These are phyloP conservation scores for Rhizophagus sp. DNA, from an alignment of 192 early-diverging fungal species.

Conservation along the genomic window DNA sequence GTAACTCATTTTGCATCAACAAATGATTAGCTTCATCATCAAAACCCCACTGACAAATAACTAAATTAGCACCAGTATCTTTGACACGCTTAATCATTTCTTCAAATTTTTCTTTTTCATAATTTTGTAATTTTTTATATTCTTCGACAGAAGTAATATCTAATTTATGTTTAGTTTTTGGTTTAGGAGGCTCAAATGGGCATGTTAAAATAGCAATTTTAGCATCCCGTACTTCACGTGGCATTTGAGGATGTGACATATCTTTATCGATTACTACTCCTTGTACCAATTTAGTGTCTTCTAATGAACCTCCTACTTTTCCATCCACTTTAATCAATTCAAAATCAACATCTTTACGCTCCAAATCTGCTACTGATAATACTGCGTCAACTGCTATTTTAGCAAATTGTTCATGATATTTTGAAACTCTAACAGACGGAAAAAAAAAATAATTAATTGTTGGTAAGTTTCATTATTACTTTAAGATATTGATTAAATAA, in stretches of 20 bases:
- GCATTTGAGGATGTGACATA: conserved; percentile 99
- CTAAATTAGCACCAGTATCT: conserved; percentile 96
- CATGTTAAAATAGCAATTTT: conserved; percentile 99
- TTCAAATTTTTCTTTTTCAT: conserved; percentile 96
- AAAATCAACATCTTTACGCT: conserved; percentile 99
- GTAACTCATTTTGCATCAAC: conserved; percentile 95
- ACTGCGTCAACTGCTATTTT: conserved; percentile 99
- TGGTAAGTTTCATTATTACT: background rate
- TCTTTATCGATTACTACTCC: conserved; percentile 99
- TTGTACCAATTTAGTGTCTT: conserved; percentile 89
- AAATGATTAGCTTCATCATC: conserved; percentile 99
- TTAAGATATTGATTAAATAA: background rate
- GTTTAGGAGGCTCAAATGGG: conserved; percentile 99
- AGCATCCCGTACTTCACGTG: conserved; percentile 91
- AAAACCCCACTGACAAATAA: conserved; percentile 99
- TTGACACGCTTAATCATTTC: conserved; percentile 97
- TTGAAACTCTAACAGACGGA: conserved; percentile 75
- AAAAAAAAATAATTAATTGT: background rate
- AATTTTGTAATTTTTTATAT: conserved; percentile 94
- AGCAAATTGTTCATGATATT: conserved; percentile 97
- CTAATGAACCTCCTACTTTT: conserved; percentile 95
- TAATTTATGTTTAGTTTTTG: conserved; percentile 99
- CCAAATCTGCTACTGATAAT: conserved; percentile 95
- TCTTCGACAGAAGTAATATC: conserved; percentile 99
- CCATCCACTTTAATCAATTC: conserved; percentile 99